Percentiles rank a stretch among this genome's conserved stretches.
Evolutionary conservation across 805 yeast species (phyloP).

Genomic region (Myxozyma udenii): DNA sequence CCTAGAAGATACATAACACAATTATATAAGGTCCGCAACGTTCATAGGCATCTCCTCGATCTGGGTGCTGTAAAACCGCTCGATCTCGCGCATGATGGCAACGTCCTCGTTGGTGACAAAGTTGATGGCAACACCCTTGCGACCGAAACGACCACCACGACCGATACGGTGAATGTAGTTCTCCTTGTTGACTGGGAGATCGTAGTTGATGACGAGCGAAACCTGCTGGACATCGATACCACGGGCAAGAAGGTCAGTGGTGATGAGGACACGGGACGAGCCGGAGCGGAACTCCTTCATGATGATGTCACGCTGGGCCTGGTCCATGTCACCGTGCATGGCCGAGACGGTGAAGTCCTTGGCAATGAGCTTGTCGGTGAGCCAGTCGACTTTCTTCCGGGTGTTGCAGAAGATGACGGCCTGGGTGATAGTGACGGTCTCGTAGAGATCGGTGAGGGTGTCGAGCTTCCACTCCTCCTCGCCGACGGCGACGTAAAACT

Average conservation of each 20-base stretch:
- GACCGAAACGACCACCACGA: slow-evolving; percentile 96
- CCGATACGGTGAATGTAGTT: slow-evolving; percentile 97
- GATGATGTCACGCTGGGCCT: slow-evolving; percentile 87
- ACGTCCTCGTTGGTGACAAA: slow-evolving; percentile 80
- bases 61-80: slow-evolving; percentile 80
- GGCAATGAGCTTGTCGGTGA: slow-evolving; percentile 71
- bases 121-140: slow-evolving; percentile 97
- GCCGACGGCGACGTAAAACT: slow-evolving; percentile 85
- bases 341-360: slow-evolving; percentile 89
- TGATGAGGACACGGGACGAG: slow-evolving; percentile 84
- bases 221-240: slow-evolving; percentile 99
- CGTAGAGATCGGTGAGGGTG: slow-evolving; percentile 90
- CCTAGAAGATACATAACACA: too few relatives aligned
- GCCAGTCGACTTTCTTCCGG: slow-evolving; percentile 88
- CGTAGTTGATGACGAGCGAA: slow-evolving; percentile 91
- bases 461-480: slow-evolving; percentile 93
- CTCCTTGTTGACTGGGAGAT: slow-evolving; percentile 87
- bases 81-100: slow-evolving; percentile 68
- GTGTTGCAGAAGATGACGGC: slow-evolving; percentile 98
- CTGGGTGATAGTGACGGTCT: slow-evolving; percentile 91
- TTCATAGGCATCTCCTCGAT: slow-evolving; percentile 90
- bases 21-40: slow-evolving; percentile 48
- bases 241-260: slow-evolving; percentile 97
- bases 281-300: slow-evolving; percentile 97
- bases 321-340: slow-evolving; percentile 97